Percentiles rank a stretch among this genome's conserved stretches.
phyloP scores from a whole-genome alignment of 805 yeast genomes.

The Yarrowia deformans region DNA sequence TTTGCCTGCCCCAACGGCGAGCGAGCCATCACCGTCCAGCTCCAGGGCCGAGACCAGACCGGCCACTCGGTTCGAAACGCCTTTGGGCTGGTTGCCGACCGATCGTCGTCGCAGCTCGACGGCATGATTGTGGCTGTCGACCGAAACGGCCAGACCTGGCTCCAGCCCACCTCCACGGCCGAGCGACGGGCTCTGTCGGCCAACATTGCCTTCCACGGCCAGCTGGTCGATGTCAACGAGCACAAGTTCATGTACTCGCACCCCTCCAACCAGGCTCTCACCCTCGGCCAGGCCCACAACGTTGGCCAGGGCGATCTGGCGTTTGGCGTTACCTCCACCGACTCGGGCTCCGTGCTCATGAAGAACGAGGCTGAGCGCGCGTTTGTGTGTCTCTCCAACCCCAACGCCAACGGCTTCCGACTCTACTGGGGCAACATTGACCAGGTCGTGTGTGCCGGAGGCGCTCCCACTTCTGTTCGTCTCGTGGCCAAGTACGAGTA shows the following conservation, averaged over 20 bases:
- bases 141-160: constrained; percentile 21
- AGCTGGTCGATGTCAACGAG: constrained; percentile 31
- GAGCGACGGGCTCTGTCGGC: constrained; percentile 22
- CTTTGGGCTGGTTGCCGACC: constrained; percentile 1
- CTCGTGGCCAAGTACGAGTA: constrained; percentile 14
- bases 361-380: constrained; percentile 29
- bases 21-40: constrained; percentile 24
- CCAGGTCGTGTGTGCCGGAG: constrained; percentile 32
- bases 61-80: constrained; percentile 27
- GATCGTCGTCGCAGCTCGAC: constrained; percentile 19
- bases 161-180: constrained; percentile 19
- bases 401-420: constrained; percentile 13
- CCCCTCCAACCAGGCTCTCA: constrained; percentile 15
- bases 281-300: background rate
- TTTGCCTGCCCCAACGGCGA: constrained; percentile 32
- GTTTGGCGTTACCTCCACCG: constrained; percentile 22
- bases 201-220: constrained; percentile 28
- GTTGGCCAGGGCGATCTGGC: constrained; percentile 15
- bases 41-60: constrained; percentile 34
- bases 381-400: constrained; percentile 26
- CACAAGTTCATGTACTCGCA: constrained; percentile 23
- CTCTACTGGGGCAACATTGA: constrained; percentile 31
- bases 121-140: constrained; percentile 19
- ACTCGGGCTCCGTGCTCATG: constrained; percentile 26
- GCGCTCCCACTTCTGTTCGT: constrained; percentile 13